Evolutionary conservation across 164 flowering plant species (phyloP).

Genomic region (Taxillus chinensis): DNA sequence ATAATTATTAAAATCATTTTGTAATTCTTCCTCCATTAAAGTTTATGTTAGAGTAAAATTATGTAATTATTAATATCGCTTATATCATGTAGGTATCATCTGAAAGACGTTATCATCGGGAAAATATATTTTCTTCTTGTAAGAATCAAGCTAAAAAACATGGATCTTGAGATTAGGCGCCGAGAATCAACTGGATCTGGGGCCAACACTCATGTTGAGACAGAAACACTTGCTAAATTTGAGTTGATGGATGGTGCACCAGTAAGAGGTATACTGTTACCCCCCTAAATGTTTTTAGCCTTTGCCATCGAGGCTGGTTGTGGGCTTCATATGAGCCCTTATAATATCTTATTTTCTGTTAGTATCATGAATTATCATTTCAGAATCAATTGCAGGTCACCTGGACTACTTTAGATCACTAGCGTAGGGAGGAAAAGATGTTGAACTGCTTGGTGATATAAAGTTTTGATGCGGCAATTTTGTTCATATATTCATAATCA

Average conservation of each 20-base stretch:
- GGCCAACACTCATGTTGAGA: conserved; percentile 5
- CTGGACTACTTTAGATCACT: too few relatives aligned
- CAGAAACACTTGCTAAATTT: conserved; percentile 5
- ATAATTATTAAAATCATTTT: too few relatives aligned
- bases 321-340: too few relatives aligned
- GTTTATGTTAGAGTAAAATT: background rate
- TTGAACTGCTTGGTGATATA: too few relatives aligned
- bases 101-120: conserved; percentile 1
- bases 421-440: too few relatives aligned
- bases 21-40: too few relatives aligned
- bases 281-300: background rate
- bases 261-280: background rate
- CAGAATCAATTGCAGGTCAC: too few relatives aligned
- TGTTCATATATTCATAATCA: too few relatives aligned
- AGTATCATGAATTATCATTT: too few relatives aligned
- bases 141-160: conserved; percentile 5
- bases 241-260: conserved; percentile 8
- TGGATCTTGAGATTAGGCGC: conserved; percentile 6
- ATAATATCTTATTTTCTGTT: too few relatives aligned
- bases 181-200: conserved; percentile 4
- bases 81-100: conserved; percentile 1
- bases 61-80: background rate
- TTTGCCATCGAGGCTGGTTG: too few relatives aligned
- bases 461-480: too few relatives aligned
- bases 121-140: conserved; percentile 5